phyloP scores from a whole-genome alignment of 805 yeast genomes.

The Scheffersomyces amazonensis region DNA sequence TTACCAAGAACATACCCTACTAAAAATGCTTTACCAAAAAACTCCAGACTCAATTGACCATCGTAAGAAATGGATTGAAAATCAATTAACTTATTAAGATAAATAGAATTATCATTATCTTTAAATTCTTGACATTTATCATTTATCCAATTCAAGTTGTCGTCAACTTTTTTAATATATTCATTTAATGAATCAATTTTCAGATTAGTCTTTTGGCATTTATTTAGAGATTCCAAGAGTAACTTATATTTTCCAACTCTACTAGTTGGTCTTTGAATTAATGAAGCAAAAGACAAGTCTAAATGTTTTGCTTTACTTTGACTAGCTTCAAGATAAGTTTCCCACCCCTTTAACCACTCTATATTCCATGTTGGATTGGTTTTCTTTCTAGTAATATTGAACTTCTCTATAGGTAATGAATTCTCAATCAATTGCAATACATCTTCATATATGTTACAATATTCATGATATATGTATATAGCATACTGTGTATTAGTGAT shows the following conservation, averaged over 20 bases:
- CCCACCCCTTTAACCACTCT: conserved; percentile 28
- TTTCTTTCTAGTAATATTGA: background rate
- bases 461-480: conserved; percentile 31
- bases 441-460: conserved; percentile 27
- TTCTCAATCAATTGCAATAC: conserved; percentile 24
- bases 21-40: conserved; percentile 45
- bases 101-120: conserved; percentile 17
- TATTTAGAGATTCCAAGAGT: conserved; percentile 36
- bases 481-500: no score
- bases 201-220: background rate
- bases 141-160: conserved; percentile 7
- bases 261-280: conserved; percentile 52
- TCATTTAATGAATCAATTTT: no score
- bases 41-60: conserved; percentile 26
- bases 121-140: conserved; percentile 10
- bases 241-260: conserved; percentile 50
- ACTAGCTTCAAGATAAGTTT: conserved; percentile 38
- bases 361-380: background rate
- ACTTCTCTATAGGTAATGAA: background rate
- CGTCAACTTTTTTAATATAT: conserved; percentile 15
- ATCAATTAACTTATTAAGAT: conserved; percentile 11
- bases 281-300: conserved; percentile 53
- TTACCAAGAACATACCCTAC: conserved; percentile 41
- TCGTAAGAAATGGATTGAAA: conserved; percentile 8
- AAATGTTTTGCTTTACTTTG: conserved; percentile 31